Conservation (phyloP, 306 rosid species). For the Luffa aegyptiaca region DNA sequence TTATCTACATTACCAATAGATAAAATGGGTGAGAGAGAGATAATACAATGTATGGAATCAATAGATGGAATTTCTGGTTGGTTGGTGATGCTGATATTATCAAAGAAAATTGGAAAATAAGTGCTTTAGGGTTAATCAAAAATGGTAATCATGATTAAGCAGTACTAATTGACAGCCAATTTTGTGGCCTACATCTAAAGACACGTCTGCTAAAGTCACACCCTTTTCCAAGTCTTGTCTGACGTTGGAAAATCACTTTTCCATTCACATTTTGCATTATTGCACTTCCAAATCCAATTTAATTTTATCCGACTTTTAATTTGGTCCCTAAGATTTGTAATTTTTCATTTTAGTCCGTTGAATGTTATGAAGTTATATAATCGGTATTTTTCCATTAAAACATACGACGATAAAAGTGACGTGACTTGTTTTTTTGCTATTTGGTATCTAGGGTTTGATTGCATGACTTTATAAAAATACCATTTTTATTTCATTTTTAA, state of each 20-base stretch:
- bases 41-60: neutral
- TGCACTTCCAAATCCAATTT: neutral
- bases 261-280: neutral
- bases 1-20: neutral
- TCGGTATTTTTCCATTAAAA: too few relatives aligned
- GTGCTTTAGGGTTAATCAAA: neutral
- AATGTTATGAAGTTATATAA: too few relatives aligned
- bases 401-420: too few relatives aligned
- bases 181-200: neutral
- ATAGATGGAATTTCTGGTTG: neutral
- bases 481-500: too few relatives aligned
- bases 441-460: too few relatives aligned
- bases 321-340: neutral
- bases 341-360: neutral
- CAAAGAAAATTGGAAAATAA: neutral
- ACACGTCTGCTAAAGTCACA: neutral
- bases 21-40: neutral
- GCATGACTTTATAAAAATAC: too few relatives aligned
- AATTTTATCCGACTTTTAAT: neutral
- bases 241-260: neutral
- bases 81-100: neutral
- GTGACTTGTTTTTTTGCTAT: too few relatives aligned
- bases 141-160: slow-evolving; percentile 6
- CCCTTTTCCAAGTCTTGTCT: neutral
- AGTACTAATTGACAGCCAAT: neutral